A percentile compares a stretch with the other conserved stretches of the same genome.
phyloP scores from a whole-genome alignment of 2,329 filamentous ascomycete genomes.

The Cordyceps tenuipes region DNA sequence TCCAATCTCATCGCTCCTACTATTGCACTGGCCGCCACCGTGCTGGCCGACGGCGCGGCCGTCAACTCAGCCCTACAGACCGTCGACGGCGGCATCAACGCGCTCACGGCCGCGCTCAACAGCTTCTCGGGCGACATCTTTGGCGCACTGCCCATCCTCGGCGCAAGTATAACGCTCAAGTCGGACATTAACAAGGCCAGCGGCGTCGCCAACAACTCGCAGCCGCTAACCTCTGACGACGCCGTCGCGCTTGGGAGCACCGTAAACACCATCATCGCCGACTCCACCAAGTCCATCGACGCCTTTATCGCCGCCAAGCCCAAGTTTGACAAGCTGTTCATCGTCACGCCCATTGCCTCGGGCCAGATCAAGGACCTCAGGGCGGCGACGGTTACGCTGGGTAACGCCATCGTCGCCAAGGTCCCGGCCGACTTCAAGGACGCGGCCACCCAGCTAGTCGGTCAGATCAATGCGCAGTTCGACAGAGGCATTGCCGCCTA shows the following conservation, averaged over 20 bases:
- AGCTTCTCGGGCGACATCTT: conserved; percentile 8
- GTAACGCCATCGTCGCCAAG: conserved; percentile 5
- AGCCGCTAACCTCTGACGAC: conserved; percentile 3
- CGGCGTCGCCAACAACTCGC: background rate
- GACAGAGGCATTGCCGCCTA: conserved; percentile 5
- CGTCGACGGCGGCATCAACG: background rate
- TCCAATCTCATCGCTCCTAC: background rate
- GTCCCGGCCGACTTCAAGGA: conserved; percentile 9
- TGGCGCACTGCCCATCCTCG: conserved; percentile 1
- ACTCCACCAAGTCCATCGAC: background rate
- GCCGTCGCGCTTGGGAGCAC: background rate
- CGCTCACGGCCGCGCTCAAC: background rate
- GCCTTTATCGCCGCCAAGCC: conserved; percentile 8
- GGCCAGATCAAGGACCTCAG: conserved; percentile 7
- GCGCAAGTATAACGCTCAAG: background rate
- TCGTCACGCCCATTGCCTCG: conserved; percentile 2
- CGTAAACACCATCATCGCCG: background rate
- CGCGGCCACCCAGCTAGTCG: conserved; percentile 1
- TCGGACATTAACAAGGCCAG: background rate
- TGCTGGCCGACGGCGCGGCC: conserved; percentile 5
- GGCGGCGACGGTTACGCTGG: background rate
- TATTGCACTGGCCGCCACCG: conserved; percentile 2
- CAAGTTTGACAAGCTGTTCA: conserved; percentile 7
- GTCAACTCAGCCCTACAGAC: background rate
- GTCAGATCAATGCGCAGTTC: conserved; percentile 7